phyloP scores from a whole-genome alignment of 805 yeast species.

The Cyberlindnera nakhonratchasimensis region DNA sequence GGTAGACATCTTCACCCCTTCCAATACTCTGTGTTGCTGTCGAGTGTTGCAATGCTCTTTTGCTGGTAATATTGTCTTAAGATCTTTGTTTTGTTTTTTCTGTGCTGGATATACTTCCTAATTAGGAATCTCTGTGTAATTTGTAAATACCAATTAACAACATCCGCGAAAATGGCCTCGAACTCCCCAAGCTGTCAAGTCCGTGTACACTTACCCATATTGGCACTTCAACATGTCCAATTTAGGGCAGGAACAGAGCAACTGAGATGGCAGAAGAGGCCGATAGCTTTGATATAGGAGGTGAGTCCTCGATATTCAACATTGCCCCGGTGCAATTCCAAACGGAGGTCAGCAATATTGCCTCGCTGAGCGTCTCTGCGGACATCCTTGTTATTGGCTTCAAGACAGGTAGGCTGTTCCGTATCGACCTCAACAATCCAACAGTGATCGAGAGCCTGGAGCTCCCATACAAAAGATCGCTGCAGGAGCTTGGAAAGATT shows the following conservation, averaged over 20 bases:
- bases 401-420: slow-evolving; percentile 48
- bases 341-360: slow-evolving; percentile 44
- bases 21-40: not conserved
- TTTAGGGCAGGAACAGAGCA: not conserved
- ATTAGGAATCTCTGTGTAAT: slow-evolving; percentile 5
- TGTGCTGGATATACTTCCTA: slow-evolving; percentile 11
- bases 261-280: slow-evolving; percentile 16
- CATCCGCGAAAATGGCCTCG: not conserved
- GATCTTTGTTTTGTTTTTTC: not conserved
- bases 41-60: not conserved
- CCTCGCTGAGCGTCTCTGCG: slow-evolving; percentile 48
- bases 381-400: slow-evolving; percentile 56
- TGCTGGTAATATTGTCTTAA: not conserved
- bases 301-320: slow-evolving; percentile 20
- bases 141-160: not conserved
- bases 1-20: slow-evolving; percentile 34
- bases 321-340: slow-evolving; percentile 49
- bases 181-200: no score
- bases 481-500: slow-evolving; percentile 30
- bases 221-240: not conserved
- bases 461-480: slow-evolving; percentile 30
- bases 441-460: slow-evolving; percentile 47
- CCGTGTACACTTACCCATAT: not conserved
- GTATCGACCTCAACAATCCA: slow-evolving; percentile 67
- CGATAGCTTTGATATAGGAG: slow-evolving; percentile 7